A percentile compares a stretch with the other conserved stretches of the same genome.
These are phyloP conservation scores for Tetragonia tetragonoides DNA, from an alignment of 148 eudicot species.

Conservation along the genomic window DNA sequence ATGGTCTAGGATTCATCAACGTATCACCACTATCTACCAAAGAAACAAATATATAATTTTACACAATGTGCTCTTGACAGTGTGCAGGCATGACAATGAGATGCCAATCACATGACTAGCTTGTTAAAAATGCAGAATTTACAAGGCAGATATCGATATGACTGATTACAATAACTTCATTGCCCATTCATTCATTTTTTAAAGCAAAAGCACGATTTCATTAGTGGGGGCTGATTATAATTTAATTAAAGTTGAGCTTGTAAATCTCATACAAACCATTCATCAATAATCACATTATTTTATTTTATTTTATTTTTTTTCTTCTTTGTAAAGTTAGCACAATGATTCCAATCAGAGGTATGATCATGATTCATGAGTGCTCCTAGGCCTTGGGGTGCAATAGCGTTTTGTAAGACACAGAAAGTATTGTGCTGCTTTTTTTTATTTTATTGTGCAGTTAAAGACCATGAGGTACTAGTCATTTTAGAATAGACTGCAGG, in stretches of 20 bases:
- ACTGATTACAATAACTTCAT: constrained; percentile 22
- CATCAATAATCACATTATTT: constrained; percentile 23
- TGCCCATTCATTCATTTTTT: constrained; percentile 2
- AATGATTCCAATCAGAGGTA: constrained; percentile 22
- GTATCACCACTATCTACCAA: neutral
- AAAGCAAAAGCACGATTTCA: constrained; percentile 20
- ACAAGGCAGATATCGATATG: neutral
- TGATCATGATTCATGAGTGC: constrained; percentile 15
- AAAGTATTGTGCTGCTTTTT: neutral
- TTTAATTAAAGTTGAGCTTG: constrained; percentile 18
- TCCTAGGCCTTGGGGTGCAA: neutral
- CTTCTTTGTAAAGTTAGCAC: constrained; percentile 20
- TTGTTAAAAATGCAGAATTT: constrained; percentile 3
- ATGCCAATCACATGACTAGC: constrained; percentile 13
- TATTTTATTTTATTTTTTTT: neutral
- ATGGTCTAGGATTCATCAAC: neutral
- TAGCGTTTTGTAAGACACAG: too few relatives aligned
- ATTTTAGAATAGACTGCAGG: too few relatives aligned
- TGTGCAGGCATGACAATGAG: neutral
- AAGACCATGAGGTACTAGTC: neutral
- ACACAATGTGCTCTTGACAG: constrained; percentile 1
- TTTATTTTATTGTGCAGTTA: neutral
- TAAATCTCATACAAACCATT: constrained; percentile 21
- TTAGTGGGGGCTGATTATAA: constrained; percentile 17
- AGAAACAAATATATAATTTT: neutral